A percentile compares a stretch with the other conserved stretches of the same genome.
Evolutionary conservation across 163 green algal species (phyloP).

Genomic region (Scenedesmus sp.): DNA sequence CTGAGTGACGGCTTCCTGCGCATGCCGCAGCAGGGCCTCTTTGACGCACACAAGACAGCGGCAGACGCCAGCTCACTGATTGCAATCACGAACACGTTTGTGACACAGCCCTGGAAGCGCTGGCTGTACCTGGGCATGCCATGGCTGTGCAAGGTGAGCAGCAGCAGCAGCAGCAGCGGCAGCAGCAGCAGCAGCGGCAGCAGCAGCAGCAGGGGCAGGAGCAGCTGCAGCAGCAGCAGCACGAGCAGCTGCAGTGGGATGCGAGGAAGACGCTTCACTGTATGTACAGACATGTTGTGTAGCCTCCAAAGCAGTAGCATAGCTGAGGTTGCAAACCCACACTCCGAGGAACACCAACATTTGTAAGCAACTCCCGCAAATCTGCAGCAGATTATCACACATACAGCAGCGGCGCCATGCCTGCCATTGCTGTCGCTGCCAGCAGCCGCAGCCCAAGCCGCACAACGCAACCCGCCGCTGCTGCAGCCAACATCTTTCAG

Average conservation of each 20-base stretch:
- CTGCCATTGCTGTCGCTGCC: neutral
- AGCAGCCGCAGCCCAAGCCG: neutral
- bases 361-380: no score
- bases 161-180: neutral
- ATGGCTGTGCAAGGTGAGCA: slow-evolving; percentile 24
- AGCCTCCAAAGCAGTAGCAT: no score
- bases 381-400: neutral
- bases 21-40: slow-evolving; percentile 14
- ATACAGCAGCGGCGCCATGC: neutral
- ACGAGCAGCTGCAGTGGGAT: neutral
- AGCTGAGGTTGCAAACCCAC: no score
- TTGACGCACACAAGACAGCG: slow-evolving; percentile 23
- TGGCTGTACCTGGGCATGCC: slow-evolving; percentile 41
- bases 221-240: neutral
- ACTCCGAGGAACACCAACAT: no score
- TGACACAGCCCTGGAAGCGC: slow-evolving; percentile 46
- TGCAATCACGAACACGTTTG: slow-evolving; percentile 47
- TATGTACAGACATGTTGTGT: no score
- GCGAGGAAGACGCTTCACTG: neutral
- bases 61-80: slow-evolving; percentile 17
- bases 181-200: neutral
- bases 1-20: slow-evolving; percentile 28
- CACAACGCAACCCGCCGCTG: neutral
- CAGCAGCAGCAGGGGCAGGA: neutral
- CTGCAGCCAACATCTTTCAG: neutral